A percentile compares a stretch with the other conserved stretches of the same genome.
Conservation (phyloP, 352 stramenopile genomes). For the Phytophthora vignae region DNA sequence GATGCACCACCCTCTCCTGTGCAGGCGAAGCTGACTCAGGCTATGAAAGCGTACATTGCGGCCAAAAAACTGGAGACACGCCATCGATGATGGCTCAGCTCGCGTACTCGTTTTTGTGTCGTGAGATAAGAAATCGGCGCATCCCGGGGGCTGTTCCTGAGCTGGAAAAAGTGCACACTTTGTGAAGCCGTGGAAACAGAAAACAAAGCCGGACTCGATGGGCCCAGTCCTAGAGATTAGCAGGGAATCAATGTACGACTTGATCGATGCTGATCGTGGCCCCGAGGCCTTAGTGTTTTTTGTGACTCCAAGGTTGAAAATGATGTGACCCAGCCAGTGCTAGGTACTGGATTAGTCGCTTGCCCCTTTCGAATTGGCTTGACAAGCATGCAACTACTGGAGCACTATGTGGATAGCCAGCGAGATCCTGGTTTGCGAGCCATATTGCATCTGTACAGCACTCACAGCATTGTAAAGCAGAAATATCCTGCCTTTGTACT, state of each 20-base stretch:
- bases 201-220: neutral
- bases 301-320: neutral
- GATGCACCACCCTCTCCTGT: neutral
- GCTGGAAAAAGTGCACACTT: neutral
- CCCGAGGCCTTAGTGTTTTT: neutral
- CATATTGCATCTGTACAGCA: constrained; percentile 1
- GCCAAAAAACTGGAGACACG: neutral
- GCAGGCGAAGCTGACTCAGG: neutral
- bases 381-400: neutral
- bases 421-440: neutral
- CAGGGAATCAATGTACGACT: neutral
- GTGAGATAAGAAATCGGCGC: neutral
- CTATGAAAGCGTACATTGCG: neutral
- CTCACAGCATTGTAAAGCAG: constrained; percentile 8
- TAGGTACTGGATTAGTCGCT: neutral
- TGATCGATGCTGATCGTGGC: neutral
- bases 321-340: neutral
- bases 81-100: neutral
- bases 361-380: constrained; percentile 3
- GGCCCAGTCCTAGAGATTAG: neutral
- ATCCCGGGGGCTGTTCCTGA: neutral
- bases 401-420: neutral
- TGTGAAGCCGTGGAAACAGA: neutral
- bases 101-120: too few relatives aligned
- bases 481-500: constrained; percentile 10